These are phyloP conservation scores for Apiotrichum montevideense DNA, from an alignment of 1,284 basidiomycete species.

Conservation along the genomic window DNA sequence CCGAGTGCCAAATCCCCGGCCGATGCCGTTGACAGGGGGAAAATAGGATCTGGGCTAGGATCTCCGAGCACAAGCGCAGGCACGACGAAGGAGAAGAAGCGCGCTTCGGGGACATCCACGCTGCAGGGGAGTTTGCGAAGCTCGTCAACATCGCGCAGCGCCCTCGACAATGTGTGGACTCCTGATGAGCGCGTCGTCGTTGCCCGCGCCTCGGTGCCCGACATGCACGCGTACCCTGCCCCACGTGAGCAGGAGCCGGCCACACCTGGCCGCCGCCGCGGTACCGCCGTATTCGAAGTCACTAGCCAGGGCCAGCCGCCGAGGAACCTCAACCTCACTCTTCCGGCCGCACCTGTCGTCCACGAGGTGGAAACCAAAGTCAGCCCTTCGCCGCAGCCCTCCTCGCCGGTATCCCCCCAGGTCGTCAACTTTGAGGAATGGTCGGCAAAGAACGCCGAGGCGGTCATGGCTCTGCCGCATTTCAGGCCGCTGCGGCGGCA, in stretches of 20 bases:
- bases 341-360: not conserved
- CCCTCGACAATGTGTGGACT: constrained; percentile 3
- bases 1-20: not conserved
- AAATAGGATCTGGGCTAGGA: no score
- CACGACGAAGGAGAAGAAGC: not conserved
- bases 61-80: no score
- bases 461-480: not conserved
- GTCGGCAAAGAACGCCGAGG: not conserved
- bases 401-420: no score
- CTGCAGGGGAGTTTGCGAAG: not conserved
- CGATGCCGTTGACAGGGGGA: no score
- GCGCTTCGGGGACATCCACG: not conserved
- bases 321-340: not conserved
- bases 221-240: not conserved
- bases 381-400: no score
- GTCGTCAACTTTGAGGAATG: not conserved
- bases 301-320: not conserved
- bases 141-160: not conserved
- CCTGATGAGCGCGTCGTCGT: constrained; percentile 11
- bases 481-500: not conserved
- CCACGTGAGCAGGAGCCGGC: not conserved
- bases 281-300: not conserved
- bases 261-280: not conserved
- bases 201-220: constrained; percentile 7
- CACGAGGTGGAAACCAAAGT: not conserved